Conservation (phyloP, 2,329 filamentous ascomycete species). For the Penicillium sp. region DNA sequence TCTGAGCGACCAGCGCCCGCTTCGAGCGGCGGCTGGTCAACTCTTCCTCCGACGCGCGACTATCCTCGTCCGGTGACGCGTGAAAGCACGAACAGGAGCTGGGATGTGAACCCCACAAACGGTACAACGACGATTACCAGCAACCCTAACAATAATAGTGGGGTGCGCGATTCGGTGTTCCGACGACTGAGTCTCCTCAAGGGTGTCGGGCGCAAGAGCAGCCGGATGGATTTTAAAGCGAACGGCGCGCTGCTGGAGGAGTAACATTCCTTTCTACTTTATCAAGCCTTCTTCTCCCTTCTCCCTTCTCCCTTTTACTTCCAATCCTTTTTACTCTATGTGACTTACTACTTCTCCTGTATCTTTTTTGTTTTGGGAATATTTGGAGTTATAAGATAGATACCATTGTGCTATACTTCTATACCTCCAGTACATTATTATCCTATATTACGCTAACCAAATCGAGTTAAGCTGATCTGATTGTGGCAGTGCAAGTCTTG, state of each 20-base stretch:
- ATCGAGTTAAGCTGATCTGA: not conserved
- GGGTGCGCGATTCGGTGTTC: slow-evolving; percentile 59
- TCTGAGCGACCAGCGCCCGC: slow-evolving; percentile 16
- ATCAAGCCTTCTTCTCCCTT: slow-evolving; percentile 6
- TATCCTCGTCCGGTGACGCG: slow-evolving; percentile 32
- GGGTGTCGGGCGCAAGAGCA: slow-evolving; percentile 61
- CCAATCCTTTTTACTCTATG: slow-evolving; percentile 8
- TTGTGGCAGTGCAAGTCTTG: slow-evolving; percentile 17
- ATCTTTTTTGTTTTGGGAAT: slow-evolving; percentile 1
- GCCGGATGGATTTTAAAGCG: slow-evolving; percentile 48
- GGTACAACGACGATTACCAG: slow-evolving; percentile 17
- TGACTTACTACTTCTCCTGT: slow-evolving; percentile 14
- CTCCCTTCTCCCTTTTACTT: slow-evolving; percentile 3
- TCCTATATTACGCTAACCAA: no score
- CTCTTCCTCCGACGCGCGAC: slow-evolving; percentile 32
- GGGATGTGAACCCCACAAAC: slow-evolving; percentile 32
- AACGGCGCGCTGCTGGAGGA: slow-evolving; percentile 35
- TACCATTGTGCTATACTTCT: slow-evolving; percentile 17
- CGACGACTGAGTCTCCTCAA: slow-evolving; percentile 75
- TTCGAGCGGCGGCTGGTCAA: slow-evolving; percentile 32
- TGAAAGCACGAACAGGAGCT: slow-evolving; percentile 21
- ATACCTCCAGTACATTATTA: slow-evolving; percentile 3
- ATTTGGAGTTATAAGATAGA: slow-evolving; percentile 18
- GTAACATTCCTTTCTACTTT: slow-evolving; percentile 18
- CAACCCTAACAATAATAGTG: slow-evolving; percentile 16